A percentile compares a stretch with the other conserved stretches of the same genome.
These are phyloP conservation scores for Lablab purpureus DNA, from an alignment of 306 rosid species.

Conservation along the genomic window DNA sequence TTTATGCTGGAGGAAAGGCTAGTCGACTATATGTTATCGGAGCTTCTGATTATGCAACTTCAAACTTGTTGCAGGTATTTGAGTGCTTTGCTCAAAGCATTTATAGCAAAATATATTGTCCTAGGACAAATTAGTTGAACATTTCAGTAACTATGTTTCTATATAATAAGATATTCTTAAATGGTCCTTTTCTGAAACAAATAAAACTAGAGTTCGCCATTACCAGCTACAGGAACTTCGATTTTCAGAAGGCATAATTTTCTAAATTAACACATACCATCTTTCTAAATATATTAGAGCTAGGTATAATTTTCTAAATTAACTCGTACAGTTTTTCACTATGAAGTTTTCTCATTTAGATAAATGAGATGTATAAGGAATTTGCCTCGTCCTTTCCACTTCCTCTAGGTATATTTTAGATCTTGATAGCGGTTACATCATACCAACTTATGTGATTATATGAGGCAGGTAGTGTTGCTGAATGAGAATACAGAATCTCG, in stretches of 20 bases:
- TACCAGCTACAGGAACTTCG: constrained; percentile 1
- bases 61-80: constrained; percentile 76
- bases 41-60: constrained; percentile 61
- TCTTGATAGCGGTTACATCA: constrained; percentile 16
- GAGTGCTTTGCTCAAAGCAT: constrained; percentile 30
- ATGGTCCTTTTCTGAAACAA: constrained; percentile 3
- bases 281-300: constrained; percentile 1
- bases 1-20: constrained; percentile 82
- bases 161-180: constrained; percentile 16
- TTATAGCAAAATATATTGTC: constrained; percentile 3
- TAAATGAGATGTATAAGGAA: constrained; percentile 12
- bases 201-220: background rate
- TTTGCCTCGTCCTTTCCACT: background rate
- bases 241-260: constrained; percentile 28
- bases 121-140: constrained; percentile 2
- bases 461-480: constrained; percentile 74
- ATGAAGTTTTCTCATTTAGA: constrained; percentile 18
- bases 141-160: constrained; percentile 5
- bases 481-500: constrained; percentile 87
- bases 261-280: too few relatives aligned
- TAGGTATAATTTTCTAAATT: constrained; percentile 21
- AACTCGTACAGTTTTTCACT: background rate
- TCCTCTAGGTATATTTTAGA: constrained; percentile 6
- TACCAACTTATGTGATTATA: constrained; percentile 29
- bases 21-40: constrained; percentile 82